Evolutionary conservation across 495 filamentous ascomycete genomes (phyloP), one percentile per base, ranked within the genome.

Genomic region (Hyaloscypha variabilis): DNA sequence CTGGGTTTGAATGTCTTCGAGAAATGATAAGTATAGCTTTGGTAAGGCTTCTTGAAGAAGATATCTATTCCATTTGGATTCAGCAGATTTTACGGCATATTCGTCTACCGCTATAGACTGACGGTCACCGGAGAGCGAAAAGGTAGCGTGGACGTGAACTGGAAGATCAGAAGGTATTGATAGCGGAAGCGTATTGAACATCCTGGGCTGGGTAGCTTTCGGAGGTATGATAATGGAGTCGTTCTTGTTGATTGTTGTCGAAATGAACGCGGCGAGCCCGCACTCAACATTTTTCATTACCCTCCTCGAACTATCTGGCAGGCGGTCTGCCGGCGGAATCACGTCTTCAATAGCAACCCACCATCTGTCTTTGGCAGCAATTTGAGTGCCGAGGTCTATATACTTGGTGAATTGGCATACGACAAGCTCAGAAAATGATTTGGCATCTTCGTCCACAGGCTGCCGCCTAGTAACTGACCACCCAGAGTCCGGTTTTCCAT

Each of bases 21-120:
- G 60, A 23, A 80, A 71, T 2, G 61, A 54, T 26, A 79, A 51
- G 63, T 80, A 81, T 10, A 81, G 58, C 1, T 66, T 51, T 23
- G 76, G 73, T 13, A 81, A 55, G 17, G 62, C 63, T 6, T 65
- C 36, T 42, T 64, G 53, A 8, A 80, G 70, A 23, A 81, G 73
- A 74, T 77, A 79, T 17, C 42, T 30, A 28, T 81, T 81, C 78
- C 78, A 81, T 28, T 52, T 58, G 4, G 74, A 67, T 46, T 67
- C 67, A 34, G 58, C 42, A 58, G 62, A 66, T 8, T 52, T 31
- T n/a, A 54, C 21, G 11, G 66, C 49, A 58, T 66, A 21, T 17
- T 76, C 70, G 25, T 72, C 75, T 14, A 74, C 65, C 8, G 68
- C 63, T 0, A 76, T 69, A 1, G 69, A 71, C 55, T 67, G 70